Conservation (phyloP, 768 basidiomycete species). For the Punctularia strigosozonata region DNA sequence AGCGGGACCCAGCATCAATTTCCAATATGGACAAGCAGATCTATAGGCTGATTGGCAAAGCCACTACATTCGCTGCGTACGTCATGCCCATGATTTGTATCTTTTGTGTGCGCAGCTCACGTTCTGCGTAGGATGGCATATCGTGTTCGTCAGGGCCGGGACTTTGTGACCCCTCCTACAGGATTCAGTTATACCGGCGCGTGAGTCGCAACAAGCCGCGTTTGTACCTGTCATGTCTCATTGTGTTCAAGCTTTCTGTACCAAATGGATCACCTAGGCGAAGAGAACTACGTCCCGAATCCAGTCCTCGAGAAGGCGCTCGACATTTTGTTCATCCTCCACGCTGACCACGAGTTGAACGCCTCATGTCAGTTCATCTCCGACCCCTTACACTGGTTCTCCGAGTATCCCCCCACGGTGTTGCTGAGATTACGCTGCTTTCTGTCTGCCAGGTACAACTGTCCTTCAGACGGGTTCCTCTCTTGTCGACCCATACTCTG, state of each 20-base stretch:
- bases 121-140: constrained; percentile 65
- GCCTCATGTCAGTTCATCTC: constrained; percentile 36
- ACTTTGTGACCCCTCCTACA: constrained; percentile 76
- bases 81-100: constrained; percentile 13
- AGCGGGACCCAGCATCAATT: constrained; percentile 52
- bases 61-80: constrained; percentile 78
- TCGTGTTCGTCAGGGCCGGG: constrained; percentile 81
- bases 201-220: constrained; percentile 31
- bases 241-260: constrained; percentile 56
- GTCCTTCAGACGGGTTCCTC: constrained; percentile 84
- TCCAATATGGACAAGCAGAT: constrained; percentile 88
- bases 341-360: constrained; percentile 88
- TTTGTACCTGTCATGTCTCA: constrained; percentile 3
- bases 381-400: neutral
- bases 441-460: too few relatives aligned
- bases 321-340: constrained; percentile 78
- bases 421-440: too few relatives aligned
- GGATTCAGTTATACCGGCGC: constrained; percentile 78
- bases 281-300: constrained; percentile 65
- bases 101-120: neutral
- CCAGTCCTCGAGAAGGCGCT: constrained; percentile 81
- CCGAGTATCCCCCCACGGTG: neutral
- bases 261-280: constrained; percentile 77
- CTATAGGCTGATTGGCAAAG: constrained; percentile 78
- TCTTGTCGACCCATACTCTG: constrained; percentile 83